Conservation (phyloP, 2,329 filamentous ascomycete species). For the Hypoxylon sp. region DNA sequence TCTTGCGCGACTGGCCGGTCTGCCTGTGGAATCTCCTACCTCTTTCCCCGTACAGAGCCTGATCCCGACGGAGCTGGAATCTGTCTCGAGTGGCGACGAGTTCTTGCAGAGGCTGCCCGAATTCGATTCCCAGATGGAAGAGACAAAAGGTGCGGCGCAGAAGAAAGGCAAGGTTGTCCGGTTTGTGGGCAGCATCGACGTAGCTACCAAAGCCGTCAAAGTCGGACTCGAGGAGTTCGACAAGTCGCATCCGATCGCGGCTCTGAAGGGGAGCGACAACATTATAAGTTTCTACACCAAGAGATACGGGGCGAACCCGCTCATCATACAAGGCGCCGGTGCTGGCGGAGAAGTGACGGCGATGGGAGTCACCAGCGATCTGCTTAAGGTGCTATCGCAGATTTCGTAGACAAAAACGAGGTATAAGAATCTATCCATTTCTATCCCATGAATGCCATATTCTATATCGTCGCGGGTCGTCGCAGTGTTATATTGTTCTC, state of each 20-base stretch:
- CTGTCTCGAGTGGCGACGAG: constrained; percentile 77
- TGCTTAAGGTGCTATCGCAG: constrained; percentile 85
- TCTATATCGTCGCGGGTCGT: constrained; percentile 6
- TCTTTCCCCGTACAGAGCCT: constrained; percentile 93
- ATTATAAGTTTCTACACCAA: constrained; percentile 99
- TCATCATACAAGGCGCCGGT: constrained; percentile 94
- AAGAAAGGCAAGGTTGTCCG: constrained; percentile 89
- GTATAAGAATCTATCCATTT: constrained; percentile 20
- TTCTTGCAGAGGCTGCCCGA: constrained; percentile 82
- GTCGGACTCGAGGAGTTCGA: constrained; percentile 93
- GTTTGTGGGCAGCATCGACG: constrained; percentile 93
- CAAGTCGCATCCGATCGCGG: constrained; percentile 87
- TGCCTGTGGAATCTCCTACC: constrained; percentile 82
- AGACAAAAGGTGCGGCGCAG: constrained; percentile 83
- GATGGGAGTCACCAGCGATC: constrained; percentile 94
- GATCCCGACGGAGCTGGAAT: constrained; percentile 87
- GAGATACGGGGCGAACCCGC: constrained; percentile 87
- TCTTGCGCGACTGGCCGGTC: constrained; percentile 82
- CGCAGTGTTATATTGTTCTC: not conserved
- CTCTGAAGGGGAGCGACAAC: constrained; percentile 96
- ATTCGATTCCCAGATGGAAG: constrained; percentile 91
- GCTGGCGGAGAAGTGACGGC: constrained; percentile 95
- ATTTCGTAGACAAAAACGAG: constrained; percentile 56
- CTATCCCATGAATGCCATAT: constrained; percentile 16
- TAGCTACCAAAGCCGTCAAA: constrained; percentile 81